Evolutionary conservation across 495 filamentous ascomycete genomes (phyloP), one percentile per base, ranked within the genome.

Genomic region (Talaromyces nanjingensis): DNA sequence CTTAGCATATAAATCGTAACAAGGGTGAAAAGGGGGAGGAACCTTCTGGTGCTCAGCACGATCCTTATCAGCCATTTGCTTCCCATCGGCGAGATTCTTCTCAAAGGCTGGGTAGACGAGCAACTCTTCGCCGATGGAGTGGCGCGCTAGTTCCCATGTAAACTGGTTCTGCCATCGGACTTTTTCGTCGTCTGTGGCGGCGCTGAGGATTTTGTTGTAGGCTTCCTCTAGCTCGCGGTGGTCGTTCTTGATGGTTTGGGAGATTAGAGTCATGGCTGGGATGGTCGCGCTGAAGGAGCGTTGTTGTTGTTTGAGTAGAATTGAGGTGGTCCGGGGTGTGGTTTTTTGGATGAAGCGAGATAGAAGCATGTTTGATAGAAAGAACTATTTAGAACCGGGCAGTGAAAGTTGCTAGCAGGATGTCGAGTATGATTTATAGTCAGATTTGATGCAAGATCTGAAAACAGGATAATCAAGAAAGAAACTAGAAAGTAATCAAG

Each of bases 51-150:
- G 87, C 63, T 89, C 78, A 11, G 72, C 65, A 3, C 86, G 79
- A 66, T 89, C 84, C 61, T 84, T 84, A 24, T 88, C 77, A 0
- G 85, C 84, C 67, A 88, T 75, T 0, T 69, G 64, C 16, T 71
- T 52, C 16, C 82, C 88, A 70, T 72, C 65, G 33, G 77, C 67
- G 0, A 88, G 59, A 57, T 86, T 62, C 66, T 85, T 84, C 66
- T 89, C 88, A 6, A 90, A 79, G 0, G 80, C 80, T 1, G 88
- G 89, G 71, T 90, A 91, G 16, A 91, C 78, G 39, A 89, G 82
- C 2, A 91, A 71, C 74, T 91, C 89, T 70, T 91, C 86, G 60
- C 77, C 84, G 67, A 90, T 76, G 0, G 82, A 81, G 68, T 89
- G 84, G 8, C 87, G 82, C 11, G 89, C 84, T 3, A 91, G 74